Percentiles rank a stretch among this genome's conserved stretches.
Conservation (phyloP, 2,329 filamentous ascomycete genomes). For the Hymenoscyphus repandus region DNA sequence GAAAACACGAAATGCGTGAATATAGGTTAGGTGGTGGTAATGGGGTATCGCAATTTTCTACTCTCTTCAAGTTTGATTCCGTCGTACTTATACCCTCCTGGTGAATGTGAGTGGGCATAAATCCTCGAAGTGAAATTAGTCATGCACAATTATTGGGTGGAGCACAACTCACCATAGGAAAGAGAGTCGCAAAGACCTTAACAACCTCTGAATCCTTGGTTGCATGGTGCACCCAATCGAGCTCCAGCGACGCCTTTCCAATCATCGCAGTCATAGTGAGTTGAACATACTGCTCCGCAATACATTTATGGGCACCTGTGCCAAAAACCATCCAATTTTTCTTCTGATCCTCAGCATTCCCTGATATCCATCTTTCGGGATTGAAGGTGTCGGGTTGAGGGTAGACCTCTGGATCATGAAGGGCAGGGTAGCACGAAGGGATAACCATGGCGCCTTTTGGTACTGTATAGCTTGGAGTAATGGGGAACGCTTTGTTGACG, state of each 20-base stretch:
- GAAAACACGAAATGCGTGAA: no score
- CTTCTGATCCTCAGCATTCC: conserved; percentile 44
- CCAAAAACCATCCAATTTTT: conserved; percentile 53
- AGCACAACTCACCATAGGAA: conserved; percentile 69
- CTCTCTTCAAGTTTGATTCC: no score
- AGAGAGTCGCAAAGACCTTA: conserved; percentile 92
- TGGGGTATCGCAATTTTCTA: no score
- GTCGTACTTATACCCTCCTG: neutral
- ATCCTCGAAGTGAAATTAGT: neutral
- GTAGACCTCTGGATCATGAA: conserved; percentile 45
- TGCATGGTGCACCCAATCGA: conserved; percentile 46
- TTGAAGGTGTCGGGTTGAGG: conserved; percentile 43
- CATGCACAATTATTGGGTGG: neutral
- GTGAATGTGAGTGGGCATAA: neutral
- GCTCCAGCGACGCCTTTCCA: conserved; percentile 44
- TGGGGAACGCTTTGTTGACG: conserved; percentile 41
- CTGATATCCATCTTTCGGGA: conserved; percentile 47
- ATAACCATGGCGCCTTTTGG: conserved; percentile 45
- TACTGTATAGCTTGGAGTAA: conserved; percentile 43
- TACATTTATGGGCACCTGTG: conserved; percentile 44
- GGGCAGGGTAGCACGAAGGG: conserved; percentile 46
- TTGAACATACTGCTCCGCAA: conserved; percentile 45
- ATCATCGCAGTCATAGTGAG: conserved; percentile 47
- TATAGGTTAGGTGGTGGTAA: no score
- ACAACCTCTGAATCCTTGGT: conserved; percentile 46